A percentile compares a stretch with the other conserved stretches of the same genome.
These are phyloP conservation scores for Diutina sp. DNA, from an alignment of 1,139 yeast species.

Conservation along the genomic window DNA sequence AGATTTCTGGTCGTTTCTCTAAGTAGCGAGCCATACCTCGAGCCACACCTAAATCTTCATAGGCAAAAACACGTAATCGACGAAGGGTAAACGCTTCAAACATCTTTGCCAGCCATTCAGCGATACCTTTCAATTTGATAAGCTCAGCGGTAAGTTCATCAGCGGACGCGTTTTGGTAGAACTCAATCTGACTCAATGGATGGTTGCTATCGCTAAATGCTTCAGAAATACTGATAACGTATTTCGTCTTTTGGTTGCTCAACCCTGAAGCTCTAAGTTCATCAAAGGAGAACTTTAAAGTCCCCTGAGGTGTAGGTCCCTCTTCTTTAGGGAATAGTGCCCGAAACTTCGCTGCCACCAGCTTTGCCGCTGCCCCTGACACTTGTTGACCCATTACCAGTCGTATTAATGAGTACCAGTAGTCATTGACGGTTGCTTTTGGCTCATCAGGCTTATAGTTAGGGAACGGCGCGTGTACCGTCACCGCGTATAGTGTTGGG, in stretches of 20 bases:
- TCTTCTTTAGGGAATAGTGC: slow-evolving; percentile 19
- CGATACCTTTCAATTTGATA: slow-evolving; percentile 62
- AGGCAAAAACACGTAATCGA: slow-evolving; percentile 58
- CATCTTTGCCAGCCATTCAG: slow-evolving; percentile 90
- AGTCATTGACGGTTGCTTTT: slow-evolving; percentile 20
- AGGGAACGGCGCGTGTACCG: slow-evolving; percentile 19
- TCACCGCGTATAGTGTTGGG: slow-evolving; percentile 24
- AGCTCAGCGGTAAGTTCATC: slow-evolving; percentile 45
- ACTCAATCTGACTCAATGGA: slow-evolving; percentile 23
- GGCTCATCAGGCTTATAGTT: slow-evolving; percentile 10
- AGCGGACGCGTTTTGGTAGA: slow-evolving; percentile 18
- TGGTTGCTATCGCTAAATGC: slow-evolving; percentile 32
- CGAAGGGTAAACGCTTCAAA: slow-evolving; percentile 60
- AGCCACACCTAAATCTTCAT: slow-evolving; percentile 76
- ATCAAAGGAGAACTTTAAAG: slow-evolving; percentile 29
- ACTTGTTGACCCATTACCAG: slow-evolving; percentile 71
- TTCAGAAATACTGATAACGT: slow-evolving; percentile 47
- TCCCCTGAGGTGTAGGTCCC: slow-evolving; percentile 38
- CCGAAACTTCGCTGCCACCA: slow-evolving; percentile 41
- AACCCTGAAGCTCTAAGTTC: slow-evolving; percentile 53
- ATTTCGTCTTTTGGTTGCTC: slow-evolving; percentile 56
- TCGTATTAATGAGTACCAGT: slow-evolving; percentile 26
- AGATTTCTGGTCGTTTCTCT: slow-evolving; percentile 38
- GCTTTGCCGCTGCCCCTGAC: slow-evolving; percentile 69
- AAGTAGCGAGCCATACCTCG: slow-evolving; percentile 65